phyloP scores from a whole-genome alignment of 1,284 basidiomycete species.

The Tylopilus sp. region DNA sequence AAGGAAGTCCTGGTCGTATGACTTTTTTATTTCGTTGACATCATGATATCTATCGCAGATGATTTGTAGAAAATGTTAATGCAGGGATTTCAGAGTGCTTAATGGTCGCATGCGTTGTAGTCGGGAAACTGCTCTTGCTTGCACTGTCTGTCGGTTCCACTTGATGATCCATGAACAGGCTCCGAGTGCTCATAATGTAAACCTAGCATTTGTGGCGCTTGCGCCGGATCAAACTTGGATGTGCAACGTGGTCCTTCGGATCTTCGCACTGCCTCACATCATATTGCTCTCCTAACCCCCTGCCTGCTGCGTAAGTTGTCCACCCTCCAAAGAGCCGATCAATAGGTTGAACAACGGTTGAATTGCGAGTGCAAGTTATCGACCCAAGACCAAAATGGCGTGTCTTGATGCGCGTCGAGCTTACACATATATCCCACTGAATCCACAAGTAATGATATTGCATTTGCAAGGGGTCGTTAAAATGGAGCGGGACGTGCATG shows the following conservation, averaged over 20 bases:
- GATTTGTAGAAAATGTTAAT: neutral
- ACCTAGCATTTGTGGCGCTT: no score
- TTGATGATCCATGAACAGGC: no score
- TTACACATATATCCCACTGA: conserved; percentile 50
- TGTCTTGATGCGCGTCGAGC: conserved; percentile 24
- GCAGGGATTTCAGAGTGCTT: no score
- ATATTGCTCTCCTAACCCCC: no score
- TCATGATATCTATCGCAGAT: neutral
- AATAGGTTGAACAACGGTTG: conserved; percentile 69
- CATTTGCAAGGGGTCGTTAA: conserved; percentile 63
- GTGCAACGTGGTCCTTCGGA: no score
- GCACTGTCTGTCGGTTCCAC: no score
- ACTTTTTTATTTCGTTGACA: neutral
- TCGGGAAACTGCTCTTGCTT: no score
- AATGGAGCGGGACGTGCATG: conserved; percentile 9
- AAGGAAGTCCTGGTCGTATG: neutral
- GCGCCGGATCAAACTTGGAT: no score
- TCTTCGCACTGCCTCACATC: no score
- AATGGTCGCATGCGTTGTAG: no score
- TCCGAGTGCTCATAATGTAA: no score
- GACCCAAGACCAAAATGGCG: conserved; percentile 20
- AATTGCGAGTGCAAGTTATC: conserved; percentile 62
- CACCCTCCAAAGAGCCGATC: conserved; percentile 43
- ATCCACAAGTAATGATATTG: conserved; percentile 53
- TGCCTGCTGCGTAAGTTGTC: no score